Evolutionary conservation across 306 rosid species (phyloP).

Genomic region (Casuarina glauca): DNA sequence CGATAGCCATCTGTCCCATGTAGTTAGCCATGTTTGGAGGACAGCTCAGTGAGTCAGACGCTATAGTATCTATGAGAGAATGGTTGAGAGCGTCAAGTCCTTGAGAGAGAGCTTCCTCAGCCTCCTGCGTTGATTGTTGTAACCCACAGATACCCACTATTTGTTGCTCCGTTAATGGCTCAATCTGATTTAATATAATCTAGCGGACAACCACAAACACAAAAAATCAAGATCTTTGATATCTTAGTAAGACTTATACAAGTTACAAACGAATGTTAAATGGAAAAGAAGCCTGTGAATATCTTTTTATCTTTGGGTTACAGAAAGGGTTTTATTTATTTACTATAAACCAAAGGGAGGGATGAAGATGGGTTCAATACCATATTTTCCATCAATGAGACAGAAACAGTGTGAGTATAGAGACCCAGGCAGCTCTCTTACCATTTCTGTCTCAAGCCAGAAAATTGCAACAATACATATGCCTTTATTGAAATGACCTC

Average conservation of each 20-base stretch:
- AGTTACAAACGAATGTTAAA: background rate
- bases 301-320: no score
- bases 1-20: constrained; percentile 96
- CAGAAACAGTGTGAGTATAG: constrained; percentile 25
- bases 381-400: constrained; percentile 35
- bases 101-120: constrained; percentile 84
- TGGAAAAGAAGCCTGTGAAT: no score
- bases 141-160: constrained; percentile 73
- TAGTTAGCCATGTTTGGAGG: constrained; percentile 88
- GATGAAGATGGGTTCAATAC: constrained; percentile 33
- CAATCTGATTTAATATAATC: constrained; percentile 72
- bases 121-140: constrained; percentile 86
- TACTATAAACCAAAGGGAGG: constrained; percentile 37
- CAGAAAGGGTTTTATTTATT: background rate
- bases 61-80: constrained; percentile 69
- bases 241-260: background rate
- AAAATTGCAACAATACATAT: constrained; percentile 33
- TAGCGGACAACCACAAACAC: constrained; percentile 11
- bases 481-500: constrained; percentile 45
- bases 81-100: constrained; percentile 84
- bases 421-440: constrained; percentile 47
- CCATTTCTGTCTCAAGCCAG: constrained; percentile 27
- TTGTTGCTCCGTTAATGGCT: constrained; percentile 94
- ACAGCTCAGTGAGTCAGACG: constrained; percentile 69
- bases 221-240: background rate